Percentiles rank a stretch among this genome's conserved stretches.
These are phyloP conservation scores for Sporothrix inflata DNA, from an alignment of 2,329 filamentous ascomycete genomes.

Conservation along the genomic window DNA sequence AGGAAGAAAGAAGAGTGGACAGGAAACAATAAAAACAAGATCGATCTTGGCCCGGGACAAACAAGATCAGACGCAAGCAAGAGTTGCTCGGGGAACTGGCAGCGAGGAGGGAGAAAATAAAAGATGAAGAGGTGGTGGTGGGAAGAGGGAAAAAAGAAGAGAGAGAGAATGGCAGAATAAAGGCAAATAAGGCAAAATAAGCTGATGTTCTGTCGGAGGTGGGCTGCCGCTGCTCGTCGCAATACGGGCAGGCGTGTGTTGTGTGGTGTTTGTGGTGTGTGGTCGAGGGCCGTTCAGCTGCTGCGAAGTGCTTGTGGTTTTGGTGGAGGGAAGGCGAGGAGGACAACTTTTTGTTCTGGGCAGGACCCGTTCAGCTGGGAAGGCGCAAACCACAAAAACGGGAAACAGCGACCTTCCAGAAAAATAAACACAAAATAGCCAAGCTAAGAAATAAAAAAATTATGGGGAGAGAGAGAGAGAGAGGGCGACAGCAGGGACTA, in stretches of 20 bases:
- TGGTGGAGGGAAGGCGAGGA: neutral
- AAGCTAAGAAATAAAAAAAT: neutral
- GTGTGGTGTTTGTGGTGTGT: neutral
- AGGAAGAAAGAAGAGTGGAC: slow-evolving; percentile 4
- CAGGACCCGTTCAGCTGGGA: slow-evolving; percentile 26
- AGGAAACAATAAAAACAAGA: slow-evolving; percentile 19
- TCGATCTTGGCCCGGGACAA: slow-evolving; percentile 21
- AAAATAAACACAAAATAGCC: slow-evolving; percentile 3
- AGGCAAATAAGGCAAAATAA: slow-evolving; percentile 25
- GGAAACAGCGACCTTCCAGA: neutral
- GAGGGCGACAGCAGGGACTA: slow-evolving; percentile 6
- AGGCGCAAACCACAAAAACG: slow-evolving; percentile 5
- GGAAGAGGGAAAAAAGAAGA: slow-evolving; percentile 1
- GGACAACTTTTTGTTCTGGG: neutral
- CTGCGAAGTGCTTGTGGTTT: neutral
- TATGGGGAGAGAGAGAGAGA: neutral
- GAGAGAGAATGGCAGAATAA: slow-evolving; percentile 14
- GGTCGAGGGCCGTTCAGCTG: slow-evolving; percentile 22
- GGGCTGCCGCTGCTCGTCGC: slow-evolving; percentile 12
- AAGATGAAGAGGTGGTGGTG: neutral
- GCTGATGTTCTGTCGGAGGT: slow-evolving; percentile 21
- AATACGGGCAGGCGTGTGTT: slow-evolving; percentile 8
- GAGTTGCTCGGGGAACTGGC: slow-evolving; percentile 13
- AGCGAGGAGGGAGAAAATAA: slow-evolving; percentile 5
- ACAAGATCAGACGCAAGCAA: slow-evolving; percentile 16